phyloP scores from a whole-genome alignment of 805 yeast genomes.

The Wickerhamiella brachini region DNA sequence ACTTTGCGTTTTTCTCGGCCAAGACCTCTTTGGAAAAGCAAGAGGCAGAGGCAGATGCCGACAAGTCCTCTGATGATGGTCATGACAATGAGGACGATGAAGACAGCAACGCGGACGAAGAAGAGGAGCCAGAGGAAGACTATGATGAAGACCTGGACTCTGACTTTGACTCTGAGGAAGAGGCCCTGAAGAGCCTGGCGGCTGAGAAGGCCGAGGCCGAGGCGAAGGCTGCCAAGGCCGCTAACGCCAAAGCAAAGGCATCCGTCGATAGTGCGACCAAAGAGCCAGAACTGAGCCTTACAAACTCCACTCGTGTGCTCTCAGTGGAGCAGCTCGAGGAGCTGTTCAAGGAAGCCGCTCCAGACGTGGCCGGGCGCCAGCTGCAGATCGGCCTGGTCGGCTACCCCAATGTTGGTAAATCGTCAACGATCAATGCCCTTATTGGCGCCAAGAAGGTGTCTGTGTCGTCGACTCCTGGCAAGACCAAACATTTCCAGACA shows the following conservation, averaged over 20 bases:
- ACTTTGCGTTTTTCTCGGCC: conserved; percentile 88
- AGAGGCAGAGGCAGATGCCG: conserved; percentile 35
- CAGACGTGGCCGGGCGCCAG: conserved; percentile 44
- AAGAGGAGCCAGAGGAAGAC: conserved; percentile 9
- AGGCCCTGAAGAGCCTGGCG: conserved; percentile 13
- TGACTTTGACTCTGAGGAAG: conserved; percentile 7
- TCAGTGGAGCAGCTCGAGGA: conserved; percentile 76
- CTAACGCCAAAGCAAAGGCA: background rate
- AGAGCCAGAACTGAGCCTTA: background rate
- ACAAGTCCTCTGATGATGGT: conserved; percentile 13
- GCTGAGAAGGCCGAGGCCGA: conserved; percentile 23
- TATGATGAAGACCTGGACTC: conserved; percentile 16
- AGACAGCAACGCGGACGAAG: conserved; percentile 11
- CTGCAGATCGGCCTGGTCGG: conserved; percentile 93
- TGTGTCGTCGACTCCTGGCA: conserved; percentile 97
- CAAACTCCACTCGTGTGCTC: conserved; percentile 41
- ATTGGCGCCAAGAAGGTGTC: conserved; percentile 97
- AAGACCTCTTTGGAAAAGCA: conserved; percentile 68
- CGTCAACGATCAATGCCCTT: conserved; percentile 94
- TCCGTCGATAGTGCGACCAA: background rate
- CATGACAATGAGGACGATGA: conserved; percentile 7
- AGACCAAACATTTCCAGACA: conserved; percentile 97
- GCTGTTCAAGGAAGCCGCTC: conserved; percentile 63
- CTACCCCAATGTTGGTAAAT: conserved; percentile 91
- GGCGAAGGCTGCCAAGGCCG: too few species aligned